Percentiles rank a stretch among this genome's conserved stretches.
These are phyloP conservation scores for Mediolabrus comicus DNA, from an alignment of 108 stramenopile species.

Conservation along the genomic window DNA sequence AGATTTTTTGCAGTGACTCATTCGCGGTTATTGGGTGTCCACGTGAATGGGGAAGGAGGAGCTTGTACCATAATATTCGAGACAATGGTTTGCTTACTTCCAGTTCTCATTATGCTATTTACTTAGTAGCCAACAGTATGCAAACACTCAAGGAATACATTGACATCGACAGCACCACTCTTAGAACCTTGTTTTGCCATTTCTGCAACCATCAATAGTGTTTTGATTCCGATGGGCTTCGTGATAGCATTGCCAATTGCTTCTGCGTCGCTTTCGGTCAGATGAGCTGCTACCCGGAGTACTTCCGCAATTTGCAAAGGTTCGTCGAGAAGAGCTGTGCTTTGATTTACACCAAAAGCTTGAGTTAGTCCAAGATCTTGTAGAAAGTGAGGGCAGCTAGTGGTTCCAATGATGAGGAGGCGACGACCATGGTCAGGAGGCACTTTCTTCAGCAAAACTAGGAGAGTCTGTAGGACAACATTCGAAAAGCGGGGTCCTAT, in stretches of 20 bases:
- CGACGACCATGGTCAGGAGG: constrained; percentile 89
- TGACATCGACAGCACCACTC: constrained; percentile 74
- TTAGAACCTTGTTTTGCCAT: constrained; percentile 93
- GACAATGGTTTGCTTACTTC: too few relatives aligned
- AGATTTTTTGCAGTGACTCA: not conserved
- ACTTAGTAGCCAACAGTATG: constrained; percentile 90
- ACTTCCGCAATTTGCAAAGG: constrained; percentile 85
- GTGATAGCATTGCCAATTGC: constrained; percentile 87
- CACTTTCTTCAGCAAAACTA: constrained; percentile 95
- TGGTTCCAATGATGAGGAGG: constrained; percentile 94
- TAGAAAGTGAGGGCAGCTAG: constrained; percentile 81
- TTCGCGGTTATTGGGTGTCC: not conserved
- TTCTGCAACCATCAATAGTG: constrained; percentile 93
- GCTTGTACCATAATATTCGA: too few relatives aligned
- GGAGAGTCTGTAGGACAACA: constrained; percentile 94
- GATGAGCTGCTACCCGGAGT: constrained; percentile 77
- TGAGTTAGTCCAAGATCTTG: constrained; percentile 91
- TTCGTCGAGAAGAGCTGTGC: constrained; percentile 83
- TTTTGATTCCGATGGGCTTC: constrained; percentile 97
- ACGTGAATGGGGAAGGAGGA: not conserved
- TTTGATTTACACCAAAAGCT: constrained; percentile 89
- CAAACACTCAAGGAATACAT: constrained; percentile 95
- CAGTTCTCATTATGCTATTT: not conserved
- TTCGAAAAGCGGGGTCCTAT: constrained; percentile 98
- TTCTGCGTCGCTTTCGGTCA: constrained; percentile 74